Evolutionary conservation across 2,329 filamentous ascomycete genomes (phyloP).

Genomic region (Chaetomium globosum): DNA sequence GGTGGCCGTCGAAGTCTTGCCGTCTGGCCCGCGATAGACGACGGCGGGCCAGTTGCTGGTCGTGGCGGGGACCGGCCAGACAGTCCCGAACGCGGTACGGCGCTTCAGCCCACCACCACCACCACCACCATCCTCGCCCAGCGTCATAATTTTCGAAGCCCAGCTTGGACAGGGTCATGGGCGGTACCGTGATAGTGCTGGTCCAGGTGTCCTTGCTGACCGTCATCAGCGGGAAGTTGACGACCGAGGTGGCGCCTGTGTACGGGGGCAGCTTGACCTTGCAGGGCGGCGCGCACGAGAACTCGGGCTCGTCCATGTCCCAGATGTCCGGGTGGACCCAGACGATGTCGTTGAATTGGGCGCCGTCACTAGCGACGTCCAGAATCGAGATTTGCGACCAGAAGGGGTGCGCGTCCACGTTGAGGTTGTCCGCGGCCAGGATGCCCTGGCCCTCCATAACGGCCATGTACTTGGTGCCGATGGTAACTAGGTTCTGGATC

Average conservation of each 20-base stretch:
- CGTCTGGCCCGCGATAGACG: slow-evolving; percentile 10
- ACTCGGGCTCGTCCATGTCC: slow-evolving; percentile 39
- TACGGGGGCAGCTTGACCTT: slow-evolving; percentile 39
- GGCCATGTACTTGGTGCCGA: slow-evolving; percentile 25
- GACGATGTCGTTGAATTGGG: slow-evolving; percentile 31
- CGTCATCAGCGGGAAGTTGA: slow-evolving; percentile 42
- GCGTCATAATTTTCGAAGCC: slow-evolving; percentile 16
- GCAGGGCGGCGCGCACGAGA: slow-evolving; percentile 40
- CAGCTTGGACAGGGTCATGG: slow-evolving; percentile 11
- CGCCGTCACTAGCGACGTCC: slow-evolving; percentile 37
- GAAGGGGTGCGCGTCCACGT: slow-evolving; percentile 26
- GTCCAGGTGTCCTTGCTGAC: slow-evolving; percentile 40
- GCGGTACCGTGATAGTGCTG: slow-evolving; percentile 37
- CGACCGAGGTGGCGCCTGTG: slow-evolving; percentile 34
- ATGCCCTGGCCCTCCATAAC: slow-evolving; percentile 25
- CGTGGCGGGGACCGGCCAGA: slow-evolving; percentile 16
- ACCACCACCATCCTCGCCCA: background rate
- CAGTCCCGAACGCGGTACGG: background rate
- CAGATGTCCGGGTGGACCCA: slow-evolving; percentile 41
- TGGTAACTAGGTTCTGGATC: slow-evolving; percentile 33
- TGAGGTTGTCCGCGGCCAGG: slow-evolving; percentile 22
- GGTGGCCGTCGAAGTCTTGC: slow-evolving; percentile 7
- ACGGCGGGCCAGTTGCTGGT: slow-evolving; percentile 12
- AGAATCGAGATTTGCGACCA: slow-evolving; percentile 29
- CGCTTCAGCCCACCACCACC: slow-evolving; percentile 2